A percentile compares a stretch with the other conserved stretches of the same genome.
phyloP scores from a whole-genome alignment of 441 rosid genomes.

The Brassica balearica region DNA sequence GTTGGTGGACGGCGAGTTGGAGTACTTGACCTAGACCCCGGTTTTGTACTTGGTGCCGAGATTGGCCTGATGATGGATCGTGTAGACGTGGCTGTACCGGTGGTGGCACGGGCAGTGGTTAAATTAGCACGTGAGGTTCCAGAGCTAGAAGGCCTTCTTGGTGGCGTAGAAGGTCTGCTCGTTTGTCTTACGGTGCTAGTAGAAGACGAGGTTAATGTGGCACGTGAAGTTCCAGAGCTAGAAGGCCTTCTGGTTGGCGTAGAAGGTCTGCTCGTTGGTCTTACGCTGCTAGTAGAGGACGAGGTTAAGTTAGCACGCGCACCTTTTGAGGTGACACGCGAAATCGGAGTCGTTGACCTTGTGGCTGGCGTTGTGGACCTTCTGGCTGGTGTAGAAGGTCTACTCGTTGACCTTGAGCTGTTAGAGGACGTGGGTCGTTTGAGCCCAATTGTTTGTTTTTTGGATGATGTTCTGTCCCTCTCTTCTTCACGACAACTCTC shows the following conservation, averaged over 20 bases:
- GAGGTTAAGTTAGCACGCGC: constrained; percentile 55
- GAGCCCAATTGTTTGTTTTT: constrained; percentile 21
- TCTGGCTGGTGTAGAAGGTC: constrained; percentile 50
- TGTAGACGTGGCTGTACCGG: constrained; percentile 55
- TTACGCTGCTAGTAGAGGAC: constrained; percentile 54
- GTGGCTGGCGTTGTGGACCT: constrained; percentile 52
- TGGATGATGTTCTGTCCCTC: constrained; percentile 29
- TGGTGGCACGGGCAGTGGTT: constrained; percentile 38
- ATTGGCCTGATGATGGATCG: constrained; percentile 40
- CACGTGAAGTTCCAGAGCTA: constrained; percentile 63
- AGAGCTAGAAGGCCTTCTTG: constrained; percentile 60
- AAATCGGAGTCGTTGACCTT: constrained; percentile 57
- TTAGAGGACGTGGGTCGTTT: constrained; percentile 68
- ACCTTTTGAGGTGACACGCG: constrained; percentile 39
- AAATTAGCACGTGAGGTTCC: constrained; percentile 53
- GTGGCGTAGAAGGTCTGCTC: constrained; percentile 48
- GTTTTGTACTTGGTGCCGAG: constrained; percentile 49
- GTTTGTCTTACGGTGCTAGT: constrained; percentile 51
- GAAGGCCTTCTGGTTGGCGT: constrained; percentile 63
- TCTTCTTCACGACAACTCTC: constrained; percentile 60
- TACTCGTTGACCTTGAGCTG: constrained; percentile 40
- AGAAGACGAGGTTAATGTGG: constrained; percentile 54
- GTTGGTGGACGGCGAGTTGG: constrained; percentile 50
- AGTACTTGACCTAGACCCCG: constrained; percentile 63
- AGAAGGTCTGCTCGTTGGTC: constrained; percentile 34